phyloP scores from a whole-genome alignment of 1,284 basidiomycete species.

The Marasmius fiardii region DNA sequence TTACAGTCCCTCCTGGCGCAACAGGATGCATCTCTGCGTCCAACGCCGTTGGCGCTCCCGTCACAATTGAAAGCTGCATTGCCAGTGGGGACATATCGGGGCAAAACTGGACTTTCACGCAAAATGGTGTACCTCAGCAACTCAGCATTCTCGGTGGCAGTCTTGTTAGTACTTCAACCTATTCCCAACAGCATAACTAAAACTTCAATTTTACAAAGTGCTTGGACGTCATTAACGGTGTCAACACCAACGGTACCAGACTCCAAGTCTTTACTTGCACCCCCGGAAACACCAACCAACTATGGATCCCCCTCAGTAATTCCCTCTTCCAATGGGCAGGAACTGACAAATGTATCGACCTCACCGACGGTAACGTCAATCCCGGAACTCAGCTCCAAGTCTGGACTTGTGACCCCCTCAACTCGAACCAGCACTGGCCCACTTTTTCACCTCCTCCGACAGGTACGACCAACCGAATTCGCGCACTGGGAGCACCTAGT shows the following conservation, averaged over 20 bases:
- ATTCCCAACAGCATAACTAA: too few species aligned
- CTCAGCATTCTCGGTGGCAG: too few species aligned
- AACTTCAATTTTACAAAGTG: neutral
- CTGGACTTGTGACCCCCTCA: neutral
- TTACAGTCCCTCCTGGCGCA: too few species aligned
- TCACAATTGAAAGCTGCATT: too few species aligned
- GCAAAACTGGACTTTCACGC: too few species aligned
- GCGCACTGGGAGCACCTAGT: neutral
- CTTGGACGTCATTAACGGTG: constrained; percentile 7
- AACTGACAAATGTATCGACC: constrained; percentile 14
- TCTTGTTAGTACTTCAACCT: too few species aligned
- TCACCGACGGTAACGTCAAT: neutral
- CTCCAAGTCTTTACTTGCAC: constrained; percentile 7
- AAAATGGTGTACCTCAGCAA: too few species aligned
- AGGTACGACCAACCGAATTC: neutral
- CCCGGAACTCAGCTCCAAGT: neutral
- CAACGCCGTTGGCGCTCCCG: too few species aligned
- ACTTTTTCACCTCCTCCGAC: neutral
- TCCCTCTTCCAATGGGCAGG: constrained; percentile 4
- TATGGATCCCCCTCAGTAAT: constrained; percentile 5
- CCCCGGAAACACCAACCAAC: constrained; percentile 5
- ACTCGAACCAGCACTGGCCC: neutral
- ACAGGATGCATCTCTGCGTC: too few species aligned
- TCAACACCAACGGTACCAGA: constrained; percentile 3
- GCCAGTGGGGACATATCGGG: too few species aligned